Evolutionary conservation across 192 early-diverging fungal genomes (phyloP).

Genomic region (Rhizophagus prolifer): DNA sequence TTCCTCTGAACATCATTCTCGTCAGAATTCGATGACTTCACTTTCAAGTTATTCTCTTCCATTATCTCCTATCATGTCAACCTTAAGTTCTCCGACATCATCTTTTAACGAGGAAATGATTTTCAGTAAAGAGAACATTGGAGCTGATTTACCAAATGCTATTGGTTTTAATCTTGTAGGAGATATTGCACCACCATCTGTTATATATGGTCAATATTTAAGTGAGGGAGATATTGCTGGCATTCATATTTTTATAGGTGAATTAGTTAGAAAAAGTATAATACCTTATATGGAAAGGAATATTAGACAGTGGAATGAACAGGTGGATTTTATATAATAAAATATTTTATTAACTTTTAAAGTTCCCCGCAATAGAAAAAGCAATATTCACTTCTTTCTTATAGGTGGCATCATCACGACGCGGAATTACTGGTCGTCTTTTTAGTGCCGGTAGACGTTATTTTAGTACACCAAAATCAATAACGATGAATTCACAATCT

Average conservation of each 20-base stretch:
- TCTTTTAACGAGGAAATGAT: constrained; percentile 35
- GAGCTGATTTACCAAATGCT: constrained; percentile 36
- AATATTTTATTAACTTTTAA: neutral
- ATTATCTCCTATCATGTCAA: constrained; percentile 38
- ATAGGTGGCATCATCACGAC: constrained; percentile 73
- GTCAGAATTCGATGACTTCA: constrained; percentile 35
- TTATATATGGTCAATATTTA: constrained; percentile 54
- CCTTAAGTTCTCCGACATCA: constrained; percentile 35
- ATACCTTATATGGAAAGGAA: constrained; percentile 88
- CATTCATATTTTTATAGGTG: constrained; percentile 50
- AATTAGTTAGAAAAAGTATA: constrained; percentile 72
- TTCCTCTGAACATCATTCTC: constrained; percentile 29
- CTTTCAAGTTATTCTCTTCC: constrained; percentile 15
- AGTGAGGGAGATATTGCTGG: constrained; percentile 53
- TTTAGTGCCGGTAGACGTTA: constrained; percentile 82
- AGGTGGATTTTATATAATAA: constrained; percentile 35
- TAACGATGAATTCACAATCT: constrained; percentile 42
- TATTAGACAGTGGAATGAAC: constrained; percentile 87
- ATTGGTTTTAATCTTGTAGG: constrained; percentile 31
- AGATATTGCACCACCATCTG: constrained; percentile 30
- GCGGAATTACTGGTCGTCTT: constrained; percentile 87
- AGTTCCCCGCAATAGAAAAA: neutral
- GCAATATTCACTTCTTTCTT: too few species aligned
- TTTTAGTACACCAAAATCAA: constrained; percentile 64
- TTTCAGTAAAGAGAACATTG: constrained; percentile 38